phyloP scores from a whole-genome alignment of 2,329 filamentous ascomycete genomes.

The Emmonsia crescens region DNA sequence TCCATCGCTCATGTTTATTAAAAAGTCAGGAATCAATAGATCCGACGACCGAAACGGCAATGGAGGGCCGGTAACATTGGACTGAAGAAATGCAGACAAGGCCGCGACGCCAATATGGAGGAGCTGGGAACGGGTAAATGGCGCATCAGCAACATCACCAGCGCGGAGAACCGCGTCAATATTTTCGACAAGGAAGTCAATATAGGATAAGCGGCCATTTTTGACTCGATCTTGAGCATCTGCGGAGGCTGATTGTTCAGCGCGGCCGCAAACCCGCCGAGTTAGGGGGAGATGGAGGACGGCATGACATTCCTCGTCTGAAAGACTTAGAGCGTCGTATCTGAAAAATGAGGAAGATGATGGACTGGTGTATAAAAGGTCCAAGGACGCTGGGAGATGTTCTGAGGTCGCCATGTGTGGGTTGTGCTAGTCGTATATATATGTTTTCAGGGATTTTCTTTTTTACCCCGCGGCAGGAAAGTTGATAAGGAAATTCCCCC shows the following conservation, averaged over 20 bases:
- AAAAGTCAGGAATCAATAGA: constrained; percentile 36
- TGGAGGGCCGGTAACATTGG: constrained; percentile 78
- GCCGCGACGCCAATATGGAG: constrained; percentile 55
- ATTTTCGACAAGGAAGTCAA: not conserved
- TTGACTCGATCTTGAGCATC: not conserved
- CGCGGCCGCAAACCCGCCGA: not conserved
- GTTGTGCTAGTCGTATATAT: not conserved
- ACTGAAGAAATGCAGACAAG: constrained; percentile 70
- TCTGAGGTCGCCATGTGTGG: not conserved
- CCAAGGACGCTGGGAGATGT: constrained; percentile 16
- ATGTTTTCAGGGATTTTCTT: not conserved
- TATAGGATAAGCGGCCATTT: not conserved
- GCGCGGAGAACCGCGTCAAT: not conserved
- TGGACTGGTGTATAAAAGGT: constrained; percentile 23
- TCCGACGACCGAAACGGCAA: constrained; percentile 48
- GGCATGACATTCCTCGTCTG: constrained; percentile 23
- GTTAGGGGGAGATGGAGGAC: constrained; percentile 20
- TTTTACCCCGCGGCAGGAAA: not conserved
- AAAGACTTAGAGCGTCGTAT: constrained; percentile 27
- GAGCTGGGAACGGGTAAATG: constrained; percentile 25
- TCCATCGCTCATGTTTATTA: constrained; percentile 30
- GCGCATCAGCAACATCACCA: not conserved
- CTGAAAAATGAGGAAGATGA: constrained; percentile 15
- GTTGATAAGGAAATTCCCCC: no score
- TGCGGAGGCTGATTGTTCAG: not conserved